phyloP scores from a whole-genome alignment of 129 eudicot species.

The Tagetes patula region DNA sequence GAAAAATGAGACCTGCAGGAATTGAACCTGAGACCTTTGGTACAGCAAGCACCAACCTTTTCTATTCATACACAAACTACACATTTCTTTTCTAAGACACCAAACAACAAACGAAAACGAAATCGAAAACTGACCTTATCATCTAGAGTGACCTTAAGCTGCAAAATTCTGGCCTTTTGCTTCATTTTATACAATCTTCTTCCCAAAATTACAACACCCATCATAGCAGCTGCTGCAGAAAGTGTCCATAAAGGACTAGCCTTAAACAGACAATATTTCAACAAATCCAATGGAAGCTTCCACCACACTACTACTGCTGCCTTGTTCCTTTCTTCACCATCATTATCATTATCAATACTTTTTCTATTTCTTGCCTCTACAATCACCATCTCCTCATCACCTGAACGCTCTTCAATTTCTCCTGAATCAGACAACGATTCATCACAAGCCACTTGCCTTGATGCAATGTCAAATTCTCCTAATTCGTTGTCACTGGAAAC shows the following conservation, averaged over 20 bases:
- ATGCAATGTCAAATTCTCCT: conserved; percentile 32
- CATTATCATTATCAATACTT: neutral
- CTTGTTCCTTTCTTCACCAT: conserved; percentile 38
- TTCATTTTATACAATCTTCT: conserved; percentile 68
- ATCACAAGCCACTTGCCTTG: conserved; percentile 7
- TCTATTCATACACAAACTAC: no score
- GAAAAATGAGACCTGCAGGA: no score
- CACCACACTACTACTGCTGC: conserved; percentile 70
- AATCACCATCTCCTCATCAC: conserved; percentile 11
- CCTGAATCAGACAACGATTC: conserved; percentile 36
- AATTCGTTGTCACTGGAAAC: conserved; percentile 15
- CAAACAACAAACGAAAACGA: neutral
- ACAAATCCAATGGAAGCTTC: conserved; percentile 83
- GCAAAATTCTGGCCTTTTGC: conserved; percentile 61
- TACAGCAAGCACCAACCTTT: no score
- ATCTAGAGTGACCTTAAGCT: conserved; percentile 65
- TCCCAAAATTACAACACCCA: conserved; percentile 80
- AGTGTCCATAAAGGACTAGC: conserved; percentile 84
- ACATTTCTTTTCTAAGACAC: neutral
- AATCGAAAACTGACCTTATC: conserved; percentile 65
- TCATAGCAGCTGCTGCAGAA: conserved; percentile 80
- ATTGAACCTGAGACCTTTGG: no score
- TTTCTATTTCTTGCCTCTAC: conserved; percentile 19
- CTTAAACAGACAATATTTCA: conserved; percentile 63
- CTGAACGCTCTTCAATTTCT: conserved; percentile 24